Evolutionary conservation across 768 basidiomycete genomes (phyloP), one percentile per base, ranked within the genome.

Genomic region (Lepiota venenata): DNA sequence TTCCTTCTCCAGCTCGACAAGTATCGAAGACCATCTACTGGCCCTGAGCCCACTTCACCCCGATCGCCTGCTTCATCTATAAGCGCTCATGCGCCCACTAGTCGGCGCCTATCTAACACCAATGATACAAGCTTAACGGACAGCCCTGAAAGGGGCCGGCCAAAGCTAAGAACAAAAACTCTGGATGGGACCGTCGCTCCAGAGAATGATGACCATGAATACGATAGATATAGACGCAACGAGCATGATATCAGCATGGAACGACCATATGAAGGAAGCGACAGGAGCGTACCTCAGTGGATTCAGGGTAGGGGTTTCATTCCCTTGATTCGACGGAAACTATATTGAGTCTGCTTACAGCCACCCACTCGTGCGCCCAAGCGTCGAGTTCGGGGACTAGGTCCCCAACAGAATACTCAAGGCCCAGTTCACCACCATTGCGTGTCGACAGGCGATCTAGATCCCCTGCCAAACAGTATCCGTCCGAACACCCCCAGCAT

Each of bases 11-110:
- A 82, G 81, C 62, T 82, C 42, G 81, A 80, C 58, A 71, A 69
- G 48, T 82, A 82, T 58, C 74, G 79, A 43, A 71, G 75, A 15
- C 69, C 72, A 1, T 73, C 79, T 5, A 60, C 58, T 9, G 58
- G 56, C 20, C 53, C 39, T 12, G 71, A 69, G 56, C 50, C 58
- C 39, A 45, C 38, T 52, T 41, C 50, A 27, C 56, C 45, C 55
- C 61, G 16, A 47, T 57, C 29, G 39, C 62, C 16, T 39, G 56
- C 18, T 46, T 56, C 39, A 48, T 60, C 9, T 43, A 46, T 43
- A 50, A 54, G 14, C 58, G 32, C 29, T 47, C 51, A 44, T 47
- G 50, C 21, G 56, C 50, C 21, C 47, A 58, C 44, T 49, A 35
- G 14, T 15, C 29, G 29, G 15, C 47, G 46, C 29, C 22, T 36